phyloP scores from a whole-genome alignment of 225 moss, liverwort and hornwort genomes.

The Straminergon stramineum region DNA sequence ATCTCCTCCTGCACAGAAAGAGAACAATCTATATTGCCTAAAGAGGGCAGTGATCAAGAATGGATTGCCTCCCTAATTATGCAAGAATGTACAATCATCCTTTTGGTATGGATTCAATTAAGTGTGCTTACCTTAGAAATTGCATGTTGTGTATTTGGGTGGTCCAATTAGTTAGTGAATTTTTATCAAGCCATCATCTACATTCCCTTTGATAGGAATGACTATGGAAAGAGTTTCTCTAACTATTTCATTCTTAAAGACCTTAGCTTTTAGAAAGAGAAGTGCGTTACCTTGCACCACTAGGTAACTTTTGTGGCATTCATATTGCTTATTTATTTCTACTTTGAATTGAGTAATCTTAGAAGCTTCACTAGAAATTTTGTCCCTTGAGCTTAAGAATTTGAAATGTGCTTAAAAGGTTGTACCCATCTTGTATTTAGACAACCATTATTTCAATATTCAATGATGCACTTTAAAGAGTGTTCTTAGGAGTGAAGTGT shows the following conservation, averaged over 20 bases:
- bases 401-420: neutral
- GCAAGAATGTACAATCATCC: neutral
- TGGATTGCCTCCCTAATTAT: too few species aligned
- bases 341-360: neutral
- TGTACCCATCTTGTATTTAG: neutral
- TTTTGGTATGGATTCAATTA: neutral
- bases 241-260: fast-evolving
- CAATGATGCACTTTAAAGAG: neutral
- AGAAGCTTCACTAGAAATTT: neutral
- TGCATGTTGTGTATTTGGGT: conserved; percentile 12
- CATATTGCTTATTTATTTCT: neutral
- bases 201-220: conserved; percentile 43
- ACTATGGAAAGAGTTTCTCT: conserved; percentile 15
- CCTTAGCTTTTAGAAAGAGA: neutral
- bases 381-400: neutral
- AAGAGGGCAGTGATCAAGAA: too few species aligned
- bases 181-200: conserved; percentile 41
- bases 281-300: neutral
- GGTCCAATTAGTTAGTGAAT: conserved; percentile 30
- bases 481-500: neutral
- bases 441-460: neutral
- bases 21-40: too few species aligned
- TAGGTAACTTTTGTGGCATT: neutral
- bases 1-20: too few species aligned
- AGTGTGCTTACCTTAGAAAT: neutral